Conservation (phyloP, 176 grass and related monocot genomes). For the bread wheat (Triticum aestivum) region DNA sequence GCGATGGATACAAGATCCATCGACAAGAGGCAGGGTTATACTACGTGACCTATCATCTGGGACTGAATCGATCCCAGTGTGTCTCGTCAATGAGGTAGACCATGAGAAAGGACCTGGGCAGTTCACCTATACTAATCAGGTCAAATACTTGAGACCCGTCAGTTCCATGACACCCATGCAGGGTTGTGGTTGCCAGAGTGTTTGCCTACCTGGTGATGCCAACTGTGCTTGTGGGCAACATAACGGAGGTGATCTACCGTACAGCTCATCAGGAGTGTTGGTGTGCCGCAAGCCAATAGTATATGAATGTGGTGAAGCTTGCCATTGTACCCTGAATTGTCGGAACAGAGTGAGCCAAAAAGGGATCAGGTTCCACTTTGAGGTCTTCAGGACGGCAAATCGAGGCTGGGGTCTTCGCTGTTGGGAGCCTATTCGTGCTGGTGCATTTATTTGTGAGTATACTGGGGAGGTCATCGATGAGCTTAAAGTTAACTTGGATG, state of each 20-base stretch:
- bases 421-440: constrained; percentile 74
- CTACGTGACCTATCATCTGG: constrained; percentile 56
- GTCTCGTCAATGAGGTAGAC: constrained; percentile 76
- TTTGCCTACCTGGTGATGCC: constrained; percentile 54
- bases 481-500: constrained; percentile 35
- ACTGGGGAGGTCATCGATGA: constrained; percentile 52
- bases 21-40: constrained; percentile 58
- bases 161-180: constrained; percentile 43
- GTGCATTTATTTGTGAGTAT: constrained; percentile 79
- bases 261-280: constrained; percentile 61
- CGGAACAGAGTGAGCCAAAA: constrained; percentile 75
- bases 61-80: constrained; percentile 48
- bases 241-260: constrained; percentile 65
- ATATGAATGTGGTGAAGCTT: constrained; percentile 63
- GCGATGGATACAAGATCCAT: constrained; percentile 57
- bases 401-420: constrained; percentile 70
- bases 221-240: constrained; percentile 51
- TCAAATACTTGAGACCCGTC: constrained; percentile 37
- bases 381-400: constrained; percentile 64
- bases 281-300: constrained; percentile 48
- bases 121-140: constrained; percentile 52
- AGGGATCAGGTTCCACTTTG: constrained; percentile 60
- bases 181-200: constrained; percentile 59
- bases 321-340: constrained; percentile 57
- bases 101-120: constrained; percentile 50